These are phyloP conservation scores for Fomitopsis serialis DNA, from an alignment of 768 basidiomycete genomes.

Conservation along the genomic window DNA sequence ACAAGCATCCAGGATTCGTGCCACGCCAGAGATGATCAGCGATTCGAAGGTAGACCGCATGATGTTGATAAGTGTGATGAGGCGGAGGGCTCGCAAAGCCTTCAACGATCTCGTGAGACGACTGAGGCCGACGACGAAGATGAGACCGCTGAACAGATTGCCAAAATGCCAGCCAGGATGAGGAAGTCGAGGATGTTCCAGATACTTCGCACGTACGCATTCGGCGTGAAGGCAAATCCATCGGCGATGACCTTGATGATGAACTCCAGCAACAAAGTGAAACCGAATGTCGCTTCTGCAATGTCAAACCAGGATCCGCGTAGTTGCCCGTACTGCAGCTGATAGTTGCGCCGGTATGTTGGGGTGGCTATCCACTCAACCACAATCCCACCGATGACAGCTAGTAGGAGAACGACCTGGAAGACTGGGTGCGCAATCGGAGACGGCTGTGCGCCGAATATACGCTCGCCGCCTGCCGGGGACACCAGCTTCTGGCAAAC, in stretches of 20 bases:
- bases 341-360: conserved; percentile 72
- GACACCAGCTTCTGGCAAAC: conserved; percentile 80
- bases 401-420: conserved; percentile 64
- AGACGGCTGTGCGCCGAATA: conserved; percentile 72
- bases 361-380: conserved; percentile 84
- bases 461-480: conserved; percentile 80
- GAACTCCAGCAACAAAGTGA: conserved; percentile 75
- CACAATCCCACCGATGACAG: conserved; percentile 78
- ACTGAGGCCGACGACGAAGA: conserved; percentile 74
- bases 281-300: conserved; percentile 66
- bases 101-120: conserved; percentile 83
- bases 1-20: conserved; percentile 84
- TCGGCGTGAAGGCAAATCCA: conserved; percentile 86
- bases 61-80: conserved; percentile 84
- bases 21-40: conserved; percentile 80
- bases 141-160: conserved; percentile 69
- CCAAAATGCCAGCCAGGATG: conserved; percentile 71
- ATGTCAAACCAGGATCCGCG: conserved; percentile 86
- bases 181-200: conserved; percentile 92
- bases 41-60: conserved; percentile 86
- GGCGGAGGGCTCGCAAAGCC: conserved; percentile 79
- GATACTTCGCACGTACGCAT: conserved; percentile 85
- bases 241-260: conserved; percentile 89
- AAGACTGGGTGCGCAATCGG: conserved; percentile 65
- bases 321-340: conserved; percentile 47